Evolutionary conservation across 148 eudicot genomes (phyloP), one percentile per base, ranked within the genome.

Genomic region (Vaccinium myrtillus): DNA sequence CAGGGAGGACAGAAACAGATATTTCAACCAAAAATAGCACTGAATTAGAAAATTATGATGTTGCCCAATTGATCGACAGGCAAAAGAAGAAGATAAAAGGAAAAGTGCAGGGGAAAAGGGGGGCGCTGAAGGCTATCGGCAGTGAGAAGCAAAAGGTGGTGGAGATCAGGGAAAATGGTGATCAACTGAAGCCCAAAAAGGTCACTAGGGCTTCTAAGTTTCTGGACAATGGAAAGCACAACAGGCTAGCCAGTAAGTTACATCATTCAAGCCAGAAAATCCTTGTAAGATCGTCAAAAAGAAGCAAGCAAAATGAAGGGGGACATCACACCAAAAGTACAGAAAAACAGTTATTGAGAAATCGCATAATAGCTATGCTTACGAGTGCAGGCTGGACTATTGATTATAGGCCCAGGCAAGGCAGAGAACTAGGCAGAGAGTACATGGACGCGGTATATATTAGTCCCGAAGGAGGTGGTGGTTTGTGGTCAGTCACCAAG

Each of bases 401-500:
- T 84, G 91, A 97, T 49, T 82, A 89, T 80, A 88, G 93, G 87
- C 98, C 92, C 21, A 90, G 99, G 88, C 71, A 15, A 0, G 61
- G 14, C 18, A 67, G 56, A 58, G 75, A 71, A 56, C 5, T 50
- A 43, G 87, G 91, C 67, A 90, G 86, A 84, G 90, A 83, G 8
- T 94, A 97, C 78, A 39, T 21, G 5, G 99, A 97, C 77, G 88
- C 96, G 15, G 94, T 97, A 5, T 97, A 95, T 91, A 91, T 93
- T 46, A 89, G 90, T 53, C 88, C 88, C 15, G 71, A 84, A 16
- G 98, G 98, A 86, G 91, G 82, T 87, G 86, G 90, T 80, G 86
- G 90, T 80, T 89, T 88, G 79, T 97, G 99, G 99, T 97, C 99
- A 30, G 90, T 92, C 67, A 97, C 99, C 4, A 82, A 84, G 86